Conservation (phyloP, 176 grass and related monocot species). For the Carex pumila region DNA sequence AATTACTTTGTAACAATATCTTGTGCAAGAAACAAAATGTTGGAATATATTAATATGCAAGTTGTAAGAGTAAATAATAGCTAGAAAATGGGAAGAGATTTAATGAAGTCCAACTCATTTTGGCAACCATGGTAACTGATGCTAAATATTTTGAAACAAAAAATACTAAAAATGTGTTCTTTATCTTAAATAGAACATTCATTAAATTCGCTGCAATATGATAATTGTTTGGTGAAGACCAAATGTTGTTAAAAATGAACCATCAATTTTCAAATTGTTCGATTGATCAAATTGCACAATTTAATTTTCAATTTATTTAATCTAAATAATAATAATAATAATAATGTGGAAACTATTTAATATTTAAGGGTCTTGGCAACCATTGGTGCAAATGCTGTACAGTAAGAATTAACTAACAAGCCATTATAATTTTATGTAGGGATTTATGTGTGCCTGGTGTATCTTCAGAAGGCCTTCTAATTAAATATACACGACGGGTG, state of each 20-base stretch:
- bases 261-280: too few species aligned
- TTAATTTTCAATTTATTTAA: background rate
- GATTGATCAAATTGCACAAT: too few species aligned
- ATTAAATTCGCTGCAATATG: background rate
- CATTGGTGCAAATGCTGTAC: background rate
- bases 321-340: background rate
- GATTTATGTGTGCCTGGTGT: constrained; percentile 54
- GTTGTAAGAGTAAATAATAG: background rate
- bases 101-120: background rate
- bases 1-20: background rate
- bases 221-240: background rate
- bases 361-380: background rate
- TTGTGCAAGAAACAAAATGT: background rate
- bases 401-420: background rate
- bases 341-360: background rate
- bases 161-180: background rate
- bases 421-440: constrained; percentile 21
- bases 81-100: background rate
- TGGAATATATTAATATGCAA: background rate
- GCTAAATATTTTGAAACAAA: background rate
- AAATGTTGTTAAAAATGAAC: too few species aligned
- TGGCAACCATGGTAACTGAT: background rate
- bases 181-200: background rate
- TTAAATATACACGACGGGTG: constrained; percentile 79
- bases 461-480: constrained; percentile 90